Percentiles rank a stretch among this genome's conserved stretches.
Conservation (phyloP, 1,139 yeast species). For the Pichia sp. region DNA sequence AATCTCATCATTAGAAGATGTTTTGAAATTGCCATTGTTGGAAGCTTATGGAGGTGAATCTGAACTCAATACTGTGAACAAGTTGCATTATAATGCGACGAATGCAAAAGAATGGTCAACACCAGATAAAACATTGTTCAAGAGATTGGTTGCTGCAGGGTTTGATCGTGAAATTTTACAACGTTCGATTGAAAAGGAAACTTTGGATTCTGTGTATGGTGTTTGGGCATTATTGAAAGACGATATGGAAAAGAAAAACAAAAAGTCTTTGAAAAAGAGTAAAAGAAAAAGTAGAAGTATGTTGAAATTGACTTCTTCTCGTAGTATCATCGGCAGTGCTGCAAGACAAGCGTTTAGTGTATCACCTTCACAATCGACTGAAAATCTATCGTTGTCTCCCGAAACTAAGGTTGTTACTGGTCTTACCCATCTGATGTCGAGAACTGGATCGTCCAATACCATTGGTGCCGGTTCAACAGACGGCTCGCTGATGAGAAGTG, state of each 20-base stretch:
- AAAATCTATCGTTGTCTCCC: neutral
- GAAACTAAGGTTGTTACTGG: neutral
- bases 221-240: constrained; percentile 77
- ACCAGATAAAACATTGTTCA: constrained; percentile 63
- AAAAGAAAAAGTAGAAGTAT: constrained; percentile 59
- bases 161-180: constrained; percentile 65
- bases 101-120: constrained; percentile 33
- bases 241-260: constrained; percentile 46
- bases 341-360: constrained; percentile 23
- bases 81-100: constrained; percentile 36
- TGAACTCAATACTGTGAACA: constrained; percentile 41
- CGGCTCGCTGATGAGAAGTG: neutral
- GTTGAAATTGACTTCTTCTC: constrained; percentile 31
- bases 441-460: constrained; percentile 4
- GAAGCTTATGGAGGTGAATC: constrained; percentile 43
- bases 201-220: constrained; percentile 81
- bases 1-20: constrained; percentile 55
- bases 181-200: constrained; percentile 55
- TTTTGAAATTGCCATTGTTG: constrained; percentile 62
- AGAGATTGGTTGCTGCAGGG: constrained; percentile 62
- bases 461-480: neutral
- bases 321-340: constrained; percentile 26
- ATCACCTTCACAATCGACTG: constrained; percentile 12
- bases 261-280: constrained; percentile 33
- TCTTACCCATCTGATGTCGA: constrained; percentile 1